Conservation (phyloP, 2,329 filamentous ascomycete species). For the Hypoxylon sp. region DNA sequence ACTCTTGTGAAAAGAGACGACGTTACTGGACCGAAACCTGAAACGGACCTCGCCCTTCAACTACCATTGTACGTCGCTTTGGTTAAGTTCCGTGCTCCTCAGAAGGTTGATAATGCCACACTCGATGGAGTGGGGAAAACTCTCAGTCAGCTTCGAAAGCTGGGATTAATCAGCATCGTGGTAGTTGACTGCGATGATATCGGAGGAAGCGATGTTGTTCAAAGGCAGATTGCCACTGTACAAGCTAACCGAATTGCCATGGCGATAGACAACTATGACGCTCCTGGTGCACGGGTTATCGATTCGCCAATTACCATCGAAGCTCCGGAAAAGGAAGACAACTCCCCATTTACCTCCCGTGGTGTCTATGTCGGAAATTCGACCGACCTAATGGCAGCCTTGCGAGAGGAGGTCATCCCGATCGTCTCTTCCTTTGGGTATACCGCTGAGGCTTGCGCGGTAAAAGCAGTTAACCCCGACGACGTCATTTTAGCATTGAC, state of each 20-base stretch:
- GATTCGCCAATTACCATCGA: constrained; percentile 61
- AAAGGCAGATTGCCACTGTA: constrained; percentile 59
- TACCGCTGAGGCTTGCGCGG: constrained; percentile 51
- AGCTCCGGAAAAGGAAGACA: constrained; percentile 34
- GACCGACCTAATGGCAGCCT: constrained; percentile 68
- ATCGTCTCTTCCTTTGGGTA: constrained; percentile 67
- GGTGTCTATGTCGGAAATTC: constrained; percentile 54
- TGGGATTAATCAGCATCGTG: constrained; percentile 84
- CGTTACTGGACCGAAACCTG: constrained; percentile 30
- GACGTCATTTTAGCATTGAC: constrained; percentile 81
- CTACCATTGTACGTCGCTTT: constrained; percentile 74
- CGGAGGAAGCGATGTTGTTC: constrained; percentile 44
- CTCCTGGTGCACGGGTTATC: constrained; percentile 73
- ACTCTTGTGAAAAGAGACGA: constrained; percentile 4
- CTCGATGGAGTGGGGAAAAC: constrained; percentile 83
- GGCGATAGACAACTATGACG: constrained; percentile 75
- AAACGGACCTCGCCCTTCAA: constrained; percentile 56
- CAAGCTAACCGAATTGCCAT: constrained; percentile 79
- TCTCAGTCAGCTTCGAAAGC: constrained; percentile 79
- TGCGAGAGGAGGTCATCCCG: constrained; percentile 74
- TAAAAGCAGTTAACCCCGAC: constrained; percentile 55
- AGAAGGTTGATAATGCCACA: constrained; percentile 72
- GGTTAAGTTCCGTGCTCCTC: constrained; percentile 81
- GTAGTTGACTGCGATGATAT: constrained; percentile 75
- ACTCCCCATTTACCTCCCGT: constrained; percentile 48